Conservation (phyloP, 2,329 filamentous ascomycete species). For the Aspergillus terreus region DNA sequence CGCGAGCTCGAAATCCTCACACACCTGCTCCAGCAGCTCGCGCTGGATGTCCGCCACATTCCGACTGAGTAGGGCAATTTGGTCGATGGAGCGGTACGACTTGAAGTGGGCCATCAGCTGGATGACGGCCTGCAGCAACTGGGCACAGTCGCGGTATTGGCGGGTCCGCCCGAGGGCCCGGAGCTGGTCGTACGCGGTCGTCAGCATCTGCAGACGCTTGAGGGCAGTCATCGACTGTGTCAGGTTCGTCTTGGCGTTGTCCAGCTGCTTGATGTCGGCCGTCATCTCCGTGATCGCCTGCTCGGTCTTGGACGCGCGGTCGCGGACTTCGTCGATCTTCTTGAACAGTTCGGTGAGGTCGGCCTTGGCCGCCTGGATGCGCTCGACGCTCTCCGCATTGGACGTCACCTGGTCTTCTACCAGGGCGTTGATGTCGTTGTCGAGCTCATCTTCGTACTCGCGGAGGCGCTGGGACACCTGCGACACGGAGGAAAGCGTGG, state of each 20-base stretch:
- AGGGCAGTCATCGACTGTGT: conserved; percentile 96
- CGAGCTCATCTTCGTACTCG: conserved; percentile 76
- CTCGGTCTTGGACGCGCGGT: conserved; percentile 86
- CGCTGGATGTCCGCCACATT: conserved; percentile 92
- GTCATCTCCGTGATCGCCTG: conserved; percentile 98
- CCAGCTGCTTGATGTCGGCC: conserved; percentile 94
- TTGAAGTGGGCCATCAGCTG: conserved; percentile 99
- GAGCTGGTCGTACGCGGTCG: conserved; percentile 97
- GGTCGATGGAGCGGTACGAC: conserved; percentile 94
- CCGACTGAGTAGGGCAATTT: conserved; percentile 88
- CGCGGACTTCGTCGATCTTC: conserved; percentile 90
- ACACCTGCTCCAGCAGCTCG: conserved; percentile 93
- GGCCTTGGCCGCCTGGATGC: conserved; percentile 85
- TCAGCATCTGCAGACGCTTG: conserved; percentile 96
- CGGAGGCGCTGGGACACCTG: conserved; percentile 71
- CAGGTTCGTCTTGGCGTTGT: conserved; percentile 93
- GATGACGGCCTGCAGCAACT: conserved; percentile 87
- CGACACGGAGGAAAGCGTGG: conserved; percentile 72
- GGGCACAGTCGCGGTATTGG: conserved; percentile 93
- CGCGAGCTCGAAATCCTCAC: conserved; percentile 94
- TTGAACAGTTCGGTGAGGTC: conserved; percentile 87
- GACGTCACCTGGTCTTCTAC: conserved; percentile 75
- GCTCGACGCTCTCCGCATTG: conserved; percentile 80
- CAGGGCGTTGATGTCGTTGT: conserved; percentile 69
- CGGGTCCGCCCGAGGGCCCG: conserved; percentile 75